Evolutionary conservation across 805 yeast genomes (phyloP).

Genomic region (Myxozyma melibiosi): DNA sequence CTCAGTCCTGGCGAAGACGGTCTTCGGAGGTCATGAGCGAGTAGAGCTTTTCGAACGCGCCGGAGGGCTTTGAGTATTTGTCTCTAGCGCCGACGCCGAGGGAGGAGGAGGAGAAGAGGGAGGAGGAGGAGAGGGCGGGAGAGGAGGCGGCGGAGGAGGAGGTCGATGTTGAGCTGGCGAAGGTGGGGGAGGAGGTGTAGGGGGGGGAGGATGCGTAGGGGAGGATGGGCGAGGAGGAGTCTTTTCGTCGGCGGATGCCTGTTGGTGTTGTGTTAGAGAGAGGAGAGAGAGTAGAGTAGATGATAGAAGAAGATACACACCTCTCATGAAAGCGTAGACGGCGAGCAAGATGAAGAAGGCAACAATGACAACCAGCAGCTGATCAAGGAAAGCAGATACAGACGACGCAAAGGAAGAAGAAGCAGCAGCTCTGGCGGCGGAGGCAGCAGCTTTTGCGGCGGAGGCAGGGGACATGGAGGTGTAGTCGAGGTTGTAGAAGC

Average conservation of each 20-base stretch:
- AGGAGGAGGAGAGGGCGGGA: conserved; percentile 18
- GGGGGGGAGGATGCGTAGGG: neutral
- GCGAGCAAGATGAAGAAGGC: conserved; percentile 3
- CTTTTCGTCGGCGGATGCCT: conserved; percentile 3
- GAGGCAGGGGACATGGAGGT: conserved; percentile 22
- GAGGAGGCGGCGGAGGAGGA: conserved; percentile 9
- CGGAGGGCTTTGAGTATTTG: conserved; percentile 12
- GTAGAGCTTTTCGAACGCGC: conserved; percentile 21
- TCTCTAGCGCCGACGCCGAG: neutral
- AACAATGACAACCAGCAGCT: neutral
- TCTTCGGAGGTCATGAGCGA: conserved; percentile 18
- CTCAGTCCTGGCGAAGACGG: conserved; percentile 22
- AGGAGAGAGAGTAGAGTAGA: neutral
- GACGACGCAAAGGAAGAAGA: conserved; percentile 2
- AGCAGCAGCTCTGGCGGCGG: conserved; percentile 7
- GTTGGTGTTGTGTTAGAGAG: neutral
- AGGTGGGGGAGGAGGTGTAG: conserved; percentile 8
- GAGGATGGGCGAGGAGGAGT: neutral
- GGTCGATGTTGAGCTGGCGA: neutral
- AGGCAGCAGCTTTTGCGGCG: conserved; percentile 13
- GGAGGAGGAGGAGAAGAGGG: conserved; percentile 12
- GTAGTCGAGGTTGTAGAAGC: conserved; percentile 27
- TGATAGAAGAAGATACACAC: conserved; percentile 3
- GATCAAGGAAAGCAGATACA: conserved; percentile 3
- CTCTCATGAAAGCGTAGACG: conserved; percentile 7